A percentile compares a stretch with the other conserved stretches of the same genome.
Evolutionary conservation across 2,329 filamentous ascomycete species (phyloP).

Genomic region (Alternaria rosae): DNA sequence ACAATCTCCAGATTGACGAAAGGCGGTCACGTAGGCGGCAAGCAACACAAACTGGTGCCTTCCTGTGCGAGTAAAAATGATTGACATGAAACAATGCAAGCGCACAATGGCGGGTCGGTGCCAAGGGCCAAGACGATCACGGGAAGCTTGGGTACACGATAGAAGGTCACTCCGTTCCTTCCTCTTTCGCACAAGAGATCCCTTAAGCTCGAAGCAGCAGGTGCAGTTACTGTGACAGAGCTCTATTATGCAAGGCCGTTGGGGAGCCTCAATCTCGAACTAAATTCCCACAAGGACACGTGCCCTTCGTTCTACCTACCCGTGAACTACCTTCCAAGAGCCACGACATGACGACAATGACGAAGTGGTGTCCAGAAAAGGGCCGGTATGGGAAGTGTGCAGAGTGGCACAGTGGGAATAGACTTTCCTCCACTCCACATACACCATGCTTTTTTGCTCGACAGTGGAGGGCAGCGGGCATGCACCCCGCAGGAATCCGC

Average conservation of each 20-base stretch:
- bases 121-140: neutral
- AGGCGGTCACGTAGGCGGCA: neutral
- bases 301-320: neutral
- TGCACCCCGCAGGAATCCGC: slow-evolving; percentile 27
- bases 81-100: neutral
- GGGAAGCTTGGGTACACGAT: neutral
- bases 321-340: neutral
- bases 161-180: slow-evolving; percentile 4
- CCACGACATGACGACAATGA: neutral
- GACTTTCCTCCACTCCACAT: slow-evolving; percentile 7
- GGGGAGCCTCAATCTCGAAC: neutral
- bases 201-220: slow-evolving; percentile 16
- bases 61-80: neutral
- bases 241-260: slow-evolving; percentile 5
- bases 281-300: neutral
- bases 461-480: slow-evolving; percentile 5
- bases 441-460: neutral
- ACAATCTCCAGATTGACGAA: neutral
- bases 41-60: neutral
- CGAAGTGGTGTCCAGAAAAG: neutral
- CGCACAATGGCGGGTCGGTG: neutral
- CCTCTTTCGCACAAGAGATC: slow-evolving; percentile 14
- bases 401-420: slow-evolving; percentile 1
- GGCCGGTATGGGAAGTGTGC: neutral
- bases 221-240: slow-evolving; percentile 6